These are phyloP conservation scores for Aulographum hederae DNA, from an alignment of 2,329 filamentous ascomycete genomes.

Conservation along the genomic window DNA sequence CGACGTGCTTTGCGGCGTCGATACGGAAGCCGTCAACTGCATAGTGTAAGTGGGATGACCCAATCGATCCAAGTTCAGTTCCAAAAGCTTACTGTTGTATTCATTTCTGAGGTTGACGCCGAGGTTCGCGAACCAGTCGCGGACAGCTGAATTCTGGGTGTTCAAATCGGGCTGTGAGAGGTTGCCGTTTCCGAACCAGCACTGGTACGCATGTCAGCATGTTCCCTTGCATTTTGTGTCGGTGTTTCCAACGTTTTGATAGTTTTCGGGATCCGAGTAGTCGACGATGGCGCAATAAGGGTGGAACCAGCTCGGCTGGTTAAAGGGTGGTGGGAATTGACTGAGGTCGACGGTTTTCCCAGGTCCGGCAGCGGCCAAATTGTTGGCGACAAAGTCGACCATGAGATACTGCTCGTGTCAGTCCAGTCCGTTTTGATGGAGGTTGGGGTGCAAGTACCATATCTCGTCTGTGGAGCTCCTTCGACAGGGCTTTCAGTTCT, in stretches of 20 bases:
- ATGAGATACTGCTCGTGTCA: conserved; percentile 30
- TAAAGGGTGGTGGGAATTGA: conserved; percentile 30
- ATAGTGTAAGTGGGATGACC: conserved; percentile 1
- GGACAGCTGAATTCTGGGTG: conserved; percentile 19
- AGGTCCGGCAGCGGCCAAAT: conserved; percentile 35
- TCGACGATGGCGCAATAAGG: conserved; percentile 36
- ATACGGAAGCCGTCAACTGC: conserved; percentile 20
- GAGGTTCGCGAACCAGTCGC: too few relatives aligned
- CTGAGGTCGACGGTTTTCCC: conserved; percentile 32
- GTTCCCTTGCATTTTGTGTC: neutral
- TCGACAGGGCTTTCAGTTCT: conserved; percentile 39
- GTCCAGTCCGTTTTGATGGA: neutral
- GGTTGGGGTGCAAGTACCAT: conserved; percentile 23
- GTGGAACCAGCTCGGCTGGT: conserved; percentile 41
- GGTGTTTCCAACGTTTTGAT: neutral
- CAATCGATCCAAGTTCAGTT: too few relatives aligned
- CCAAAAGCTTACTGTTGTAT: too few relatives aligned
- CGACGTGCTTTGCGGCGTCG: conserved; percentile 20
- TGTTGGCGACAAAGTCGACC: conserved; percentile 41
- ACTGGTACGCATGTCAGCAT: conserved; percentile 21
- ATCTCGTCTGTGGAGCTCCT: conserved; percentile 32
- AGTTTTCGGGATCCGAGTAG: conserved; percentile 24
- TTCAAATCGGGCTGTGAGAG: conserved; percentile 27
- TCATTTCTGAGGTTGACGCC: too few relatives aligned
- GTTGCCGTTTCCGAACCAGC: conserved; percentile 32